Evolutionary conservation across 768 basidiomycete genomes (phyloP).

Genomic region (Artomyces pyxidatus): DNA sequence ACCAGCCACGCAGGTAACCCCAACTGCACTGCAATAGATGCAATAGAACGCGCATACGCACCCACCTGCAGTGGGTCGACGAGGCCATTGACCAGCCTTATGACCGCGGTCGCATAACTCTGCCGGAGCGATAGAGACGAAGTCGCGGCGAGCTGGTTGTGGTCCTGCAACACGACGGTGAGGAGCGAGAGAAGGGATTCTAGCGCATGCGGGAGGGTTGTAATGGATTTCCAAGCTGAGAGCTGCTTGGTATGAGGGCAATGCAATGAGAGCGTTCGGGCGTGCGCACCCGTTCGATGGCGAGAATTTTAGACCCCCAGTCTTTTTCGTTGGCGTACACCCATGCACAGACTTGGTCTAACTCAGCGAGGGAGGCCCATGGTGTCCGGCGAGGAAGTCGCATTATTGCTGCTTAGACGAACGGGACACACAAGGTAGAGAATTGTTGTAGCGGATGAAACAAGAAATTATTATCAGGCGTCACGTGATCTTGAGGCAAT

Average conservation of each 20-base stretch:
- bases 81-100: slow-evolving; percentile 88
- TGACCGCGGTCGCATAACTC: slow-evolving; percentile 71
- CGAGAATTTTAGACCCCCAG: slow-evolving; percentile 42
- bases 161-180: slow-evolving; percentile 51
- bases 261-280: not conserved
- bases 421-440: no score
- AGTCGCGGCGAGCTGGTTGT: slow-evolving; percentile 16
- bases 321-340: slow-evolving; percentile 63
- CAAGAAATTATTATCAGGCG: no score
- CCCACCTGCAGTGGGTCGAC: slow-evolving; percentile 92
- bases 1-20: slow-evolving; percentile 86
- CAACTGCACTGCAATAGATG: slow-evolving; percentile 79
- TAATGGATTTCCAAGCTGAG: slow-evolving; percentile 72
- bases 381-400: slow-evolving; percentile 73
- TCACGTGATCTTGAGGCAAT: no score
- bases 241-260: slow-evolving; percentile 35
- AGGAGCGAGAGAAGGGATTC: slow-evolving; percentile 65
- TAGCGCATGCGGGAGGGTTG: slow-evolving; percentile 72
- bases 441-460: no score
- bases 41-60: slow-evolving; percentile 84
- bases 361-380: slow-evolving; percentile 61
- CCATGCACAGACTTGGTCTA: slow-evolving; percentile 70
- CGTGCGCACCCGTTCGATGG: slow-evolving; percentile 53
- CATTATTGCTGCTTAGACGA: no score
- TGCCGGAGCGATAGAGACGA: slow-evolving; percentile 56